Evolutionary conservation across 441 rosid genomes (phyloP).

Genomic region (Manihot esculenta): DNA sequence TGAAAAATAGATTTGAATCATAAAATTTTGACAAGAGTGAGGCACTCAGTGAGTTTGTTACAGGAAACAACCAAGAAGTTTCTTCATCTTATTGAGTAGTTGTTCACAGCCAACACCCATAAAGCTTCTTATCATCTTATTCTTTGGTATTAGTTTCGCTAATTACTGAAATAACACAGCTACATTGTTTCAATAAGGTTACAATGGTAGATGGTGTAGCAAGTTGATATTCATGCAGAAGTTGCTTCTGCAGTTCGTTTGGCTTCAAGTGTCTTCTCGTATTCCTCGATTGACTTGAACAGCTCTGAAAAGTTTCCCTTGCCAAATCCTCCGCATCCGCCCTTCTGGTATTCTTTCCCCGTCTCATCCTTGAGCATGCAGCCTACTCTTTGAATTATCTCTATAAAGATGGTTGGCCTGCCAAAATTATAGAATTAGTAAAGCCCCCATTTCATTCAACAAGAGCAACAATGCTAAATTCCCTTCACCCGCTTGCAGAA

Average conservation of each 20-base stretch:
- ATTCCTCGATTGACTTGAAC: slow-evolving; percentile 94
- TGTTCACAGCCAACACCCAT: neutral
- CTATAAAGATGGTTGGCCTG: slow-evolving; percentile 94
- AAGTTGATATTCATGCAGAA: slow-evolving; percentile 20
- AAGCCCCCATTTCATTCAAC: neutral
- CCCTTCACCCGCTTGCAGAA: no score
- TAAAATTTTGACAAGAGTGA: no score
- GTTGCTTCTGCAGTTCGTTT: slow-evolving; percentile 36
- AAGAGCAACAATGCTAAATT: slow-evolving; percentile 1
- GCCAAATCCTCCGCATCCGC: slow-evolving; percentile 96
- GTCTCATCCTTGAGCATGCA: slow-evolving; percentile 71
- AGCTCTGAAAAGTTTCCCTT: slow-evolving; percentile 97
- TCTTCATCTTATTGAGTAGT: no score
- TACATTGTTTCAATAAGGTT: neutral
- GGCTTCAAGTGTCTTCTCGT: slow-evolving; percentile 80
- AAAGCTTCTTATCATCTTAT: neutral
- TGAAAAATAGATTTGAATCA: no score
- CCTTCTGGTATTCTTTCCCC: slow-evolving; percentile 76
- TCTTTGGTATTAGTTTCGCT: neutral
- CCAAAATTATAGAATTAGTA: neutral
- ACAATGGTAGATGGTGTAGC: neutral
- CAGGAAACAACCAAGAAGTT: no score
- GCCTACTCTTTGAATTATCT: slow-evolving; percentile 91
- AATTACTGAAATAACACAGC: neutral
- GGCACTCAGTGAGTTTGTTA: no score